These are phyloP conservation scores for Lepiota brunneoincarnata DNA, from an alignment of 768 basidiomycete genomes.

Conservation along the genomic window DNA sequence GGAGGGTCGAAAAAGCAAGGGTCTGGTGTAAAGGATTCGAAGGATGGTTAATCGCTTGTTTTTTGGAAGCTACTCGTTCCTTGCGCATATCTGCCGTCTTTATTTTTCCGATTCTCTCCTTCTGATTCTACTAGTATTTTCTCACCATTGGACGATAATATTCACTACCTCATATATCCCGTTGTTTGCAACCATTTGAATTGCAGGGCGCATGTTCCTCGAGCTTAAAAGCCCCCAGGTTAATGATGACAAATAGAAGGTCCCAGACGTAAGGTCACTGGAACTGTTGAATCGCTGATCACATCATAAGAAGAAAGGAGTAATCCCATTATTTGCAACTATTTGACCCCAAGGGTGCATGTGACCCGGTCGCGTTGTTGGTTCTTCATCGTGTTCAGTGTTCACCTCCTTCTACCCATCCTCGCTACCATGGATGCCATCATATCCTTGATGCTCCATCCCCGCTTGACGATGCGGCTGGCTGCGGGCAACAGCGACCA, in stretches of 20 bases:
- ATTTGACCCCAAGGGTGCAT: not conserved
- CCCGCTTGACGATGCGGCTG: constrained; percentile 47
- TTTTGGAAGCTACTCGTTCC: not conserved
- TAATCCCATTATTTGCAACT: not conserved
- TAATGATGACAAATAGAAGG: no score
- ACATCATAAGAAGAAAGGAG: no score
- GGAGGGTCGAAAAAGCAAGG: constrained; percentile 51
- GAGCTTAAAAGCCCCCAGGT: no score
- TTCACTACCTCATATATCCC: not conserved
- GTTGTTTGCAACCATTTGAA: no score
- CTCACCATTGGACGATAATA: not conserved
- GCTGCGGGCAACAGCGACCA: constrained; percentile 40
- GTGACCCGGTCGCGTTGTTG: constrained; percentile 23
- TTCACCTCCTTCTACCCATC: constrained; percentile 5
- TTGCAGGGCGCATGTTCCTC: no score
- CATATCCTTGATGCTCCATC: constrained; percentile 51
- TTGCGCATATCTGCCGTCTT: not conserved
- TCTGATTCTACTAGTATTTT: not conserved
- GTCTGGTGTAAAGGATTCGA: constrained; percentile 42
- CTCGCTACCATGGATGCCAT: constrained; percentile 38
- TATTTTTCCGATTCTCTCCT: constrained; percentile 8
- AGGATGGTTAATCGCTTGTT: constrained; percentile 5
- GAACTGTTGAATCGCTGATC: not conserved
- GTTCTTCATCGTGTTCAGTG: constrained; percentile 7
- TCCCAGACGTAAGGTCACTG: no score